phyloP scores from a whole-genome alignment of 2,329 filamentous ascomycete genomes.

The Aspergillus sp. region DNA sequence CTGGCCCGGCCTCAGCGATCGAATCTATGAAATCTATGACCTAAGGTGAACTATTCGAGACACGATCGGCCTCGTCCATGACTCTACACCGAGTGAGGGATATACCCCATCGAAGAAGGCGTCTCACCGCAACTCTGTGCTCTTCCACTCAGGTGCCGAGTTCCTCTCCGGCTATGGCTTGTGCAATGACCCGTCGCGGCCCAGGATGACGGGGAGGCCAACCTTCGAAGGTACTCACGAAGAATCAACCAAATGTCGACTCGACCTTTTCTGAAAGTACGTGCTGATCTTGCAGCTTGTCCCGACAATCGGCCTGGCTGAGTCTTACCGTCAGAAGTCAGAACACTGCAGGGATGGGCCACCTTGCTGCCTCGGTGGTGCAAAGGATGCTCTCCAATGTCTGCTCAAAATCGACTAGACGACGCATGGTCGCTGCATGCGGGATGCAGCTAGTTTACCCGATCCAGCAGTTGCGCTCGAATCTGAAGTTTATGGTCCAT shows the following conservation, averaged over 20 bases:
- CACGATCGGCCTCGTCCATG: neutral
- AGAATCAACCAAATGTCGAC: neutral
- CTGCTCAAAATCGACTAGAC: slow-evolving; percentile 4
- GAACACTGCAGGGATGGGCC: slow-evolving; percentile 19
- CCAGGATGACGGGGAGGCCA: neutral
- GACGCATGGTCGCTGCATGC: neutral
- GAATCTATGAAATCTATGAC: slow-evolving; percentile 1
- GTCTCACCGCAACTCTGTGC: slow-evolving; percentile 13
- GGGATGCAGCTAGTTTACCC: slow-evolving; percentile 14
- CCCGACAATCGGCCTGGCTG: slow-evolving; percentile 11
- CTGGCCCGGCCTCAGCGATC: neutral
- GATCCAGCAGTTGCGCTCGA: slow-evolving; percentile 14
- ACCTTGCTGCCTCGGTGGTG: neutral
- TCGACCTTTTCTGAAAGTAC: slow-evolving; percentile 9
- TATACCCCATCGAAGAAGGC: neutral
- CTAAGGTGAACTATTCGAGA: neutral
- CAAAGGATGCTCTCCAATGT: slow-evolving; percentile 5
- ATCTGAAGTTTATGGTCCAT: slow-evolving; percentile 1
- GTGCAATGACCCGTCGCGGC: neutral
- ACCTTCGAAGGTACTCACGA: neutral
- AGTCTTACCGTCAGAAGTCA: slow-evolving; percentile 7
- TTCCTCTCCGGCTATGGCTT: neutral
- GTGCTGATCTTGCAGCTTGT: slow-evolving; percentile 16
- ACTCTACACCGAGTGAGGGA: slow-evolving; percentile 1
- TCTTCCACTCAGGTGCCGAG: slow-evolving; percentile 1